These are phyloP conservation scores for Phytophthora pseudosyringae DNA, from an alignment of 352 stramenopile species.

Conservation along the genomic window DNA sequence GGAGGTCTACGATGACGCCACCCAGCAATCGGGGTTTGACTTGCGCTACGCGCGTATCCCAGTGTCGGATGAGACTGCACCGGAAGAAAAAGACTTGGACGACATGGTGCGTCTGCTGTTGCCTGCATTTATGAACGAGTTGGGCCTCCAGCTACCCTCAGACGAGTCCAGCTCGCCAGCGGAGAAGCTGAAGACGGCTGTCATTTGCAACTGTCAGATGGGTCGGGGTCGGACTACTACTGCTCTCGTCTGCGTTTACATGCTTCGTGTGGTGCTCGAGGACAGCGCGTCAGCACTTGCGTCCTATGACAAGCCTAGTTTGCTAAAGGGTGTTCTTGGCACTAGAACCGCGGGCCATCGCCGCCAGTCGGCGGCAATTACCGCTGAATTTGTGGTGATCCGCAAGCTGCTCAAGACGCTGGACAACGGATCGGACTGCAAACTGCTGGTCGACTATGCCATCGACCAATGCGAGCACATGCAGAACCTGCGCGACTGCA, in stretches of 20 bases:
- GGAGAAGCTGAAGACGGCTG: slow-evolving; percentile 59
- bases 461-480: slow-evolving; percentile 85
- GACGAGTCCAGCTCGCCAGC: slow-evolving; percentile 1
- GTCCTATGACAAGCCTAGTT: slow-evolving; percentile 15
- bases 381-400: slow-evolving; percentile 77
- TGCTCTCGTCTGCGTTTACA: slow-evolving; percentile 88
- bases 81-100: slow-evolving; percentile 91
- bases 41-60: slow-evolving; percentile 85
- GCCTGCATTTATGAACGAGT: slow-evolving; percentile 69
- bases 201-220: slow-evolving; percentile 93
- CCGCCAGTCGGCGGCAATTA: slow-evolving; percentile 61
- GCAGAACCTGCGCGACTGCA: slow-evolving; percentile 87
- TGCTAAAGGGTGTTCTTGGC: slow-evolving; percentile 36
- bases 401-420: slow-evolving; percentile 71
- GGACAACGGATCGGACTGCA: slow-evolving; percentile 71
- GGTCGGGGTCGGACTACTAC: slow-evolving; percentile 88
- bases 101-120: slow-evolving; percentile 82
- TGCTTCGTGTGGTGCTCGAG: slow-evolving; percentile 81
- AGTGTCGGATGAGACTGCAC: slow-evolving; percentile 91
- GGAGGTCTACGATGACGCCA: slow-evolving; percentile 74
- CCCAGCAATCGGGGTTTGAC: slow-evolving; percentile 56
- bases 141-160: slow-evolving; percentile 41
- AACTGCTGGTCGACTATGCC: slow-evolving; percentile 73
- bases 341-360: slow-evolving; percentile 29
- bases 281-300: slow-evolving; percentile 33